Conservation (phyloP, 371 early-diverging fungal genomes). For the Actinomortierella ambigua region DNA sequence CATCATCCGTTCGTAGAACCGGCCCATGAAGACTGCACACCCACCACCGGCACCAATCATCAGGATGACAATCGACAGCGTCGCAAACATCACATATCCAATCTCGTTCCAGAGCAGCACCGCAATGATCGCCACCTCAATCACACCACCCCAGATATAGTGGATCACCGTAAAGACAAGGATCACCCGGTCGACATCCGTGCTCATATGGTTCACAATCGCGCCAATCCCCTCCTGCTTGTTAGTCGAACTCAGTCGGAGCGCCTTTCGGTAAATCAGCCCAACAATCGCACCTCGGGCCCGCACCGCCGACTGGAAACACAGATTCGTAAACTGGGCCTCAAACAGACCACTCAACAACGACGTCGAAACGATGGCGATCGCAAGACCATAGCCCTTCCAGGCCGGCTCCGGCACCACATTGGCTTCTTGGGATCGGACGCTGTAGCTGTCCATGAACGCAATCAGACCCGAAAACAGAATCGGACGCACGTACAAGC, state of each 20-base stretch:
- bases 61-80: conserved; percentile 10
- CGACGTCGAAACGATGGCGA: conserved; percentile 22
- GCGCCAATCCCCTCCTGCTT: conserved; percentile 73
- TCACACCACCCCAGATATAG: conserved; percentile 75
- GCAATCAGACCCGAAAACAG: conserved; percentile 70
- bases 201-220: conserved; percentile 89
- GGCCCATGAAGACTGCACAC: conserved; percentile 4
- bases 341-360: conserved; percentile 21
- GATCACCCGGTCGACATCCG: conserved; percentile 78
- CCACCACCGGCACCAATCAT: conserved; percentile 2
- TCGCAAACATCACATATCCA: conserved; percentile 31
- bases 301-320: conserved; percentile 16
- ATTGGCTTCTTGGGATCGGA: background rate
- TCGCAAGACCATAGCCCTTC: conserved; percentile 59
- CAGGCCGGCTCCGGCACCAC: conserved; percentile 54
- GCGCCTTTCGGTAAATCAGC: conserved; percentile 84
- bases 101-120: conserved; percentile 66
- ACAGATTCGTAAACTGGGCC: conserved; percentile 28
- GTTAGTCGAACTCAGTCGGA: conserved; percentile 77
- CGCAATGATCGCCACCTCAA: conserved; percentile 80
- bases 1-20: conserved; percentile 30
- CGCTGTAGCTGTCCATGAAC: conserved; percentile 62
- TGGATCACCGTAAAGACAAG: conserved; percentile 51
- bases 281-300: conserved; percentile 78
- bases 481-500: conserved; percentile 76